These are phyloP conservation scores for Huntiella decipiens DNA, from an alignment of 2,329 filamentous ascomycete species.

Conservation along the genomic window DNA sequence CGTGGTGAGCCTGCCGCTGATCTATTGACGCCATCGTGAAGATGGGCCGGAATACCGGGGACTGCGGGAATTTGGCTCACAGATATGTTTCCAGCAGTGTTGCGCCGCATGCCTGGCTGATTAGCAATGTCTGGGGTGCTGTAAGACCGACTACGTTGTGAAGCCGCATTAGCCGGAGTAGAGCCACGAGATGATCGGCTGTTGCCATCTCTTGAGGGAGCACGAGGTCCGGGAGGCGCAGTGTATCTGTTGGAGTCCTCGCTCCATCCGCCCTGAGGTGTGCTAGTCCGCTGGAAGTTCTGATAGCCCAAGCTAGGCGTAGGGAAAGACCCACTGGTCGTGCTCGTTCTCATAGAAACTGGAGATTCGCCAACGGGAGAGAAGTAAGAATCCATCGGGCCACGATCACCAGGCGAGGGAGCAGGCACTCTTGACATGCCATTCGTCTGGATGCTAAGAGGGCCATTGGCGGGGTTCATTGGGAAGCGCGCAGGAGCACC, in stretches of 20 bases:
- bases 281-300: conserved; percentile 51
- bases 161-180: conserved; percentile 50
- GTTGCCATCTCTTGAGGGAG: conserved; percentile 53
- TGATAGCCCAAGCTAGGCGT: conserved; percentile 29
- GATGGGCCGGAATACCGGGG: conserved; percentile 55
- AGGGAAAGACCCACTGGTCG: conserved; percentile 53
- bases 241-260: conserved; percentile 68
- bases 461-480: conserved; percentile 33
- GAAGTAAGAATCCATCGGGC: conserved; percentile 69
- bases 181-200: conserved; percentile 37
- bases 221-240: conserved; percentile 67
- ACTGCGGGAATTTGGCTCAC: conserved; percentile 45
- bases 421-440: conserved; percentile 15
- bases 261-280: conserved; percentile 44
- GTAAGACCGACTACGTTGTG: conserved; percentile 69
- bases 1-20: conserved; percentile 69
- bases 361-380: conserved; percentile 71
- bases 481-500: conserved; percentile 55
- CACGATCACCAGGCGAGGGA: conserved; percentile 39
- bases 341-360: conserved; percentile 55
- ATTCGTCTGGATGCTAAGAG: conserved; percentile 52
- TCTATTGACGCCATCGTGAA: conserved; percentile 49
- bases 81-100: conserved; percentile 27
- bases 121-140: conserved; percentile 83
- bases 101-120: conserved; percentile 39